These are phyloP conservation scores for Talaromyces thailandensis DNA, from an alignment of 495 filamentous ascomycete genomes.

Conservation along the genomic window DNA sequence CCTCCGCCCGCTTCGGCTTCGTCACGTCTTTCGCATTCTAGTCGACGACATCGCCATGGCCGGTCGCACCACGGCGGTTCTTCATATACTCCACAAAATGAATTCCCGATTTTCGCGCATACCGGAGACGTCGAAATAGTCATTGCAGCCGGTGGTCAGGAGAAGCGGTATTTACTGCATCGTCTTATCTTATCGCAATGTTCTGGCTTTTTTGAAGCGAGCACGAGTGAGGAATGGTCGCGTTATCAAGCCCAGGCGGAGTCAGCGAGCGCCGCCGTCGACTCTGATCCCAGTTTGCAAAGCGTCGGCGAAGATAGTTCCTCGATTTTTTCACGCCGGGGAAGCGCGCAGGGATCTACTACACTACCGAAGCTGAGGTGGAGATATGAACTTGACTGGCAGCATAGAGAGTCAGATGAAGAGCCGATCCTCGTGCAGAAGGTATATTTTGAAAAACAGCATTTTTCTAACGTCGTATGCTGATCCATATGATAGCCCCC, in stretches of 20 bases:
- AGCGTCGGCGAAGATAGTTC: conserved; percentile 51
- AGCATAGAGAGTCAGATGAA: conserved; percentile 60
- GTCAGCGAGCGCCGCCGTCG: conserved; percentile 9
- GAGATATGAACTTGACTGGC: conserved; percentile 81
- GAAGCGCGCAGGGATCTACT: conserved; percentile 14
- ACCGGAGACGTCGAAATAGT: conserved; percentile 88
- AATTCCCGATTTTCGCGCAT: conserved; percentile 84
- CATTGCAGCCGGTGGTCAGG: conserved; percentile 59
- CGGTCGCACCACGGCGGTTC: conserved; percentile 74
- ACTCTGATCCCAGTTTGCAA: conserved; percentile 33
- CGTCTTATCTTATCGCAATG: conserved; percentile 76
- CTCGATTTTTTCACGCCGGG: conserved; percentile 29
- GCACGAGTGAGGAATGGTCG: conserved; percentile 81
- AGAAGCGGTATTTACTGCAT: conserved; percentile 79
- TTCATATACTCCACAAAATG: conserved; percentile 66
- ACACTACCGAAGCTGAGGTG: conserved; percentile 49
- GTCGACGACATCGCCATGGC: conserved; percentile 59
- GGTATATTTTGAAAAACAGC: conserved; percentile 24
- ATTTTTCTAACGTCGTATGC: not conserved
- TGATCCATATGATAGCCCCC: conserved; percentile 21
- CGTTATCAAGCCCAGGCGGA: conserved; percentile 27
- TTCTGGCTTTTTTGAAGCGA: conserved; percentile 88
- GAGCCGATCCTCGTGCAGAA: conserved; percentile 85
- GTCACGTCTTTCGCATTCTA: conserved; percentile 46
- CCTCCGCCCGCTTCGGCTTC: conserved; percentile 51